Conservation (phyloP, 2,329 filamentous ascomycete species). For the Beauveria pseudobassiana region DNA sequence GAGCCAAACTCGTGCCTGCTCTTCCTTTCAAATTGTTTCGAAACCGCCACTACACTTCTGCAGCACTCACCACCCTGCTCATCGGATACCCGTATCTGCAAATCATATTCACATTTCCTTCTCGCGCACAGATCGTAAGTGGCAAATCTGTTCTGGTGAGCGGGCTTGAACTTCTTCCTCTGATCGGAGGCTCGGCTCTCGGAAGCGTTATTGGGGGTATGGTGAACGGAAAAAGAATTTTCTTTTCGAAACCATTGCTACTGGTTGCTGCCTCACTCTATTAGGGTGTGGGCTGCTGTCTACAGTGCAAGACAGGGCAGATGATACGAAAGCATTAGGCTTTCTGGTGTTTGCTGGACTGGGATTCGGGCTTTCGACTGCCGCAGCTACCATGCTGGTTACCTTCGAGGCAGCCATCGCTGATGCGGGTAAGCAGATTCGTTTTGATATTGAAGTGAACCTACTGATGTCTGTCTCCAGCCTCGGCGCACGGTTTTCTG, state of each 20-base stretch:
- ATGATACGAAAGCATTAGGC: constrained; percentile 40
- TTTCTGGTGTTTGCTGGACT: constrained; percentile 45
- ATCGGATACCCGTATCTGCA: constrained; percentile 44
- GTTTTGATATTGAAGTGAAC: neutral
- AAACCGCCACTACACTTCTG: constrained; percentile 37
- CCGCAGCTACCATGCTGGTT: constrained; percentile 40
- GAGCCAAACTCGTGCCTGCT: constrained; percentile 26
- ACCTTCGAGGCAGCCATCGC: constrained; percentile 32
- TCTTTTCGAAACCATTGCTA: constrained; percentile 35
- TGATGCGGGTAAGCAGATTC: constrained; percentile 35
- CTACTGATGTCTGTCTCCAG: constrained; percentile 25
- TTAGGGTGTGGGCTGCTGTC: constrained; percentile 41
- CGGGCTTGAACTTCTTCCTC: constrained; percentile 45
- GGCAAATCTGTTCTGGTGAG: constrained; percentile 36
- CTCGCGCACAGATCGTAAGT: constrained; percentile 43
- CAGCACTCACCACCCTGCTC: constrained; percentile 37
- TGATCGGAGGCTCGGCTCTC: constrained; percentile 40
- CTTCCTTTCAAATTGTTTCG: constrained; percentile 42
- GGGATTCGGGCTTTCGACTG: constrained; percentile 42
- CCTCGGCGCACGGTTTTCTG: constrained; percentile 44
- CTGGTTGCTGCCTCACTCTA: constrained; percentile 34
- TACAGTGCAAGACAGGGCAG: constrained; percentile 22
- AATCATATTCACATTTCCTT: constrained; percentile 40
- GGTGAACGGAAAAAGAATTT: constrained; percentile 34
- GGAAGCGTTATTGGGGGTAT: constrained; percentile 36